Conservation (phyloP, 805 yeast genomes). For the Wickerhamiella brachini region DNA sequence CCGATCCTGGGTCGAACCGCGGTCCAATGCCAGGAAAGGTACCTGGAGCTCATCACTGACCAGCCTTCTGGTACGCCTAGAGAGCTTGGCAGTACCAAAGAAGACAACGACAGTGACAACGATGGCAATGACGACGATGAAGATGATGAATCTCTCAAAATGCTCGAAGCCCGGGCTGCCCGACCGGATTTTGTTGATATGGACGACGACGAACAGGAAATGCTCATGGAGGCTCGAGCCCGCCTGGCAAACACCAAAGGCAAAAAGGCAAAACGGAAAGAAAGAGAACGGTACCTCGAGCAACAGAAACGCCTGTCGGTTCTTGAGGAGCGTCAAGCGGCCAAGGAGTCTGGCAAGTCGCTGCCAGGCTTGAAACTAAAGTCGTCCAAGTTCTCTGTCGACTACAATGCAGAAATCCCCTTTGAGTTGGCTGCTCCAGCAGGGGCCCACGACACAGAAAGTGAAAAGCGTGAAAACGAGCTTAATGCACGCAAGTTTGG, state of each 20-base stretch:
- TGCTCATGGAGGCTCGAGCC: constrained; percentile 90
- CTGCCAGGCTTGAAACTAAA: constrained; percentile 14
- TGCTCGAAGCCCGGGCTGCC: constrained; percentile 56
- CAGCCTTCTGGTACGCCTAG: constrained; percentile 22
- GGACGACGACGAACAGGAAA: constrained; percentile 81
- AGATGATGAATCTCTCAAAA: background rate
- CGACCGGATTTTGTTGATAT: constrained; percentile 65
- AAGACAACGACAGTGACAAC: constrained; percentile 27
- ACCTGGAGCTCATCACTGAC: constrained; percentile 48
- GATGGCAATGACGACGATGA: constrained; percentile 26
- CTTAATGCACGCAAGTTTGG: background rate
- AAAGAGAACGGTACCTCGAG: constrained; percentile 67
- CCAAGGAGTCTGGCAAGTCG: constrained; percentile 37
- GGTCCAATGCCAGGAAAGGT: constrained; percentile 72
- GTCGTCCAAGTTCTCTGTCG: constrained; percentile 51
- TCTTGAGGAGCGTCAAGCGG: constrained; percentile 46
- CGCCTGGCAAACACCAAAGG: constrained; percentile 87
- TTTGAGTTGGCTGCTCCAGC: constrained; percentile 55
- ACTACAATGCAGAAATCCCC: constrained; percentile 72
- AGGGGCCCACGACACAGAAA: constrained; percentile 55
- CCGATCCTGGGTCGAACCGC: constrained; percentile 73
- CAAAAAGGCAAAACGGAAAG: constrained; percentile 83
- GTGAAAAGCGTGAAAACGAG: constrained; percentile 35
- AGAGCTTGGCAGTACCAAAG: no score
- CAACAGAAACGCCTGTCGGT: constrained; percentile 66